Evolutionary conservation across 768 basidiomycete genomes (phyloP).

Genomic region (Boletus coccyginus): DNA sequence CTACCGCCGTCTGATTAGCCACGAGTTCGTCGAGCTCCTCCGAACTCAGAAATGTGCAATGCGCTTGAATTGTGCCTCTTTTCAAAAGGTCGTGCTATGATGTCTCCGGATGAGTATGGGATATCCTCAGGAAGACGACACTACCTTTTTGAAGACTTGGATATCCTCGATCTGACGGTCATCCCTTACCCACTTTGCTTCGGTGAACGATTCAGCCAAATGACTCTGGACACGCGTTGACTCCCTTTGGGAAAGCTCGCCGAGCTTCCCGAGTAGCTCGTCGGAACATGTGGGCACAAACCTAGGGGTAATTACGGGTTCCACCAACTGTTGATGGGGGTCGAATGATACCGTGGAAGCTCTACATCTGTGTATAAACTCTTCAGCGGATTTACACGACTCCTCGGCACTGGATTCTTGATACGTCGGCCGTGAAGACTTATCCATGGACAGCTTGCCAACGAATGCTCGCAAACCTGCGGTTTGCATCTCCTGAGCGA

Average conservation of each 20-base stretch:
- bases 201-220: conserved; percentile 75
- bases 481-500: conserved; percentile 70
- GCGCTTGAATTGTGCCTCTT: conserved; percentile 72
- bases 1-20: conserved; percentile 55
- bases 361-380: conserved; percentile 56
- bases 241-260: conserved; percentile 45
- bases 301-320: conserved; percentile 85
- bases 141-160: conserved; percentile 69
- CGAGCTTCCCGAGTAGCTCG: conserved; percentile 62
- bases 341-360: conserved; percentile 40
- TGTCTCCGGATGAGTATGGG: conserved; percentile 6
- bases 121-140: background rate
- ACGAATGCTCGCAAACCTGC: conserved; percentile 77
- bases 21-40: conserved; percentile 52
- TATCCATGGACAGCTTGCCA: conserved; percentile 93
- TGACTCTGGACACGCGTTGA: conserved; percentile 74
- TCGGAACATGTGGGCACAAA: conserved; percentile 89
- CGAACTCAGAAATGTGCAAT: conserved; percentile 76
- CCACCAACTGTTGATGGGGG: conserved; percentile 50
- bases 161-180: conserved; percentile 67
- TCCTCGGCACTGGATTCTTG: conserved; percentile 53
- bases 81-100: conserved; percentile 59
- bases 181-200: conserved; percentile 66
- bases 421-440: conserved; percentile 68
- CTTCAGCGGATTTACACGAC: conserved; percentile 49